Conservation (phyloP, 192 early-diverging fungal species). For the Coemansia sp. region DNA sequence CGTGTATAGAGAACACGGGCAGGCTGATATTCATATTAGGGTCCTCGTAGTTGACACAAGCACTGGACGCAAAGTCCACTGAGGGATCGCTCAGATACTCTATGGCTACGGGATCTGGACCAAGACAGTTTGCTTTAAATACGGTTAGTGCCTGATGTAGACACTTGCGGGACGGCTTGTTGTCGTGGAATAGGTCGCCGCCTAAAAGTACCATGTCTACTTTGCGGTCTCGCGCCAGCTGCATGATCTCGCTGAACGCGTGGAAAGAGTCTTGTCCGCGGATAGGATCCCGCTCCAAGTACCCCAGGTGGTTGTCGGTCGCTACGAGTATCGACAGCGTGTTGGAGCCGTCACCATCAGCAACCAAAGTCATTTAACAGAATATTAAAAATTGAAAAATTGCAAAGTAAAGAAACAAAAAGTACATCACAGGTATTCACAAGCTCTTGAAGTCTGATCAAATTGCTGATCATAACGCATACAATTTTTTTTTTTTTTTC, state of each 20-base stretch:
- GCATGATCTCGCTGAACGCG: conserved; percentile 89
- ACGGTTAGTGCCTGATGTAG: conserved; percentile 72
- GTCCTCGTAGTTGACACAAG: conserved; percentile 83
- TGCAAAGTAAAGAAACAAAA: neutral
- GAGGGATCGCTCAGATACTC: conserved; percentile 78
- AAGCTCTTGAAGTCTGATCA: neutral
- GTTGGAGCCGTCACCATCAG: conserved; percentile 4
- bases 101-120: conserved; percentile 66
- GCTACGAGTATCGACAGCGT: conserved; percentile 71
- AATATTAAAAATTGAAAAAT: conserved; percentile 8
- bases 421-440: too few relatives aligned
- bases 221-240: conserved; percentile 60
- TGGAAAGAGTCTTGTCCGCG: conserved; percentile 81
- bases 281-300: conserved; percentile 85
- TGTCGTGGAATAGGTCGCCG: conserved; percentile 97
- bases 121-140: conserved; percentile 68
- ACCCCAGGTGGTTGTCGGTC: conserved; percentile 96
- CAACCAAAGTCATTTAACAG: neutral
- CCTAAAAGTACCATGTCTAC: conserved; percentile 93
- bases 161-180: conserved; percentile 80
- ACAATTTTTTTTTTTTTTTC: neutral
- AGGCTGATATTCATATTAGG: conserved; percentile 82
- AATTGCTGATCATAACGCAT: too few relatives aligned
- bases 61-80: conserved; percentile 65
- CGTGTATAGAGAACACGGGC: conserved; percentile 95